Conservation (phyloP, 2,329 filamentous ascomycete genomes). For the Exophiala calicioides region DNA sequence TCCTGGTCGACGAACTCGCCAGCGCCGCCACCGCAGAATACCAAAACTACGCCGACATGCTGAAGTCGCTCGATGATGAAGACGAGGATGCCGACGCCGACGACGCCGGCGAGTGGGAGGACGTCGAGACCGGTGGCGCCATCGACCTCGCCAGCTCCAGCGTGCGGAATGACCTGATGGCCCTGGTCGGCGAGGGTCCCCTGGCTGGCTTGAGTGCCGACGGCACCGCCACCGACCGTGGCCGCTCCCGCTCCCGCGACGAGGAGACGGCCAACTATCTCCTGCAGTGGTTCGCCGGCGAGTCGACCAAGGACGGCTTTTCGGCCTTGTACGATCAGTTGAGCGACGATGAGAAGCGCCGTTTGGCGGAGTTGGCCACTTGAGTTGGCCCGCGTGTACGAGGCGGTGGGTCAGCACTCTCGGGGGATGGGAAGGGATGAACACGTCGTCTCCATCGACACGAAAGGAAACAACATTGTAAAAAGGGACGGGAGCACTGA, state of each 20-base stretch:
- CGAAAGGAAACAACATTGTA: no score
- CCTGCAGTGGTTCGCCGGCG: constrained; percentile 72
- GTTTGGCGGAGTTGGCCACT: constrained; percentile 26
- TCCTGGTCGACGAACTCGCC: constrained; percentile 86
- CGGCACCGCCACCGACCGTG: constrained; percentile 50
- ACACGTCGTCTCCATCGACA: no score
- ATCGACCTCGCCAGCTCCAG: constrained; percentile 72
- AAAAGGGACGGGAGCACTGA: no score
- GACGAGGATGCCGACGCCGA: constrained; percentile 53
- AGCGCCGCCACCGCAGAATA: constrained; percentile 67
- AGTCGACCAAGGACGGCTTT: constrained; percentile 57
- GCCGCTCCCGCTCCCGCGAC: constrained; percentile 66
- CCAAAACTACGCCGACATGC: constrained; percentile 53
- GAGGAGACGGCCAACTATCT: constrained; percentile 89
- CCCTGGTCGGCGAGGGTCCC: constrained; percentile 46
- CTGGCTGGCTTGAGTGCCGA: constrained; percentile 54
- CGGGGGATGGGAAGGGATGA: no score
- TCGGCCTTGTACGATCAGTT: constrained; percentile 56
- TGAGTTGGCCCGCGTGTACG: no score
- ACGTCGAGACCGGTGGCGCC: constrained; percentile 64
- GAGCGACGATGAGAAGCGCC: constrained; percentile 49
- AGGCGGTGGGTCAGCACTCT: no score
- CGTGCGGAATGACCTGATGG: constrained; percentile 78
- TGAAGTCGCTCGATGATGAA: constrained; percentile 57
- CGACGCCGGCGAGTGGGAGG: constrained; percentile 85